phyloP scores from a whole-genome alignment of 2,329 filamentous ascomycete species.

The Botryotinia globosa region DNA sequence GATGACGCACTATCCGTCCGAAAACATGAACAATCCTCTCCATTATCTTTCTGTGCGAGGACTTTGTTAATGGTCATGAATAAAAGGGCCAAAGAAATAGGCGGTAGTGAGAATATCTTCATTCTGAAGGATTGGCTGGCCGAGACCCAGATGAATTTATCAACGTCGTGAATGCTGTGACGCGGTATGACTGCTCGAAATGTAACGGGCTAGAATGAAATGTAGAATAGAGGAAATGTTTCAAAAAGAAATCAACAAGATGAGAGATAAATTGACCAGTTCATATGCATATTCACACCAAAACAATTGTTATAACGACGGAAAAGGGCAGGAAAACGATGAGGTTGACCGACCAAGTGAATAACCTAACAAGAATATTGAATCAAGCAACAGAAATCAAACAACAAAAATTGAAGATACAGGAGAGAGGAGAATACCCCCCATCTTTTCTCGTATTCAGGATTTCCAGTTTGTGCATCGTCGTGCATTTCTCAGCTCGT shows the following conservation, averaged over 20 bases:
- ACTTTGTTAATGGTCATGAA: slow-evolving; percentile 12
- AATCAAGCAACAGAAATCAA: neutral
- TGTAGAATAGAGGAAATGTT: no score
- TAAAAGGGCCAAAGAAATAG: neutral
- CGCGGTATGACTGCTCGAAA: neutral
- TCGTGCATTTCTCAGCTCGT: neutral
- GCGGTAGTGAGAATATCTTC: neutral
- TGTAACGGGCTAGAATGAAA: neutral
- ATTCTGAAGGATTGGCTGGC: neutral
- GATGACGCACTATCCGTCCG: slow-evolving; percentile 32
- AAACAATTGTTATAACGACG: neutral
- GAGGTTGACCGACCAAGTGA: neutral
- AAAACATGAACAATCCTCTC: slow-evolving; percentile 34
- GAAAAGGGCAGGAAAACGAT: neutral
- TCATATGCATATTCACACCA: neutral
- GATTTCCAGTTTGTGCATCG: neutral
- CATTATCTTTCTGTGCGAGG: slow-evolving; percentile 32
- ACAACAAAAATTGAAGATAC: neutral
- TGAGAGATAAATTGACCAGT: neutral
- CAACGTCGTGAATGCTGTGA: neutral
- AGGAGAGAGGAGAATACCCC: neutral
- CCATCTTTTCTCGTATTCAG: neutral
- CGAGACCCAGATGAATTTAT: neutral
- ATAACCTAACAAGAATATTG: neutral
- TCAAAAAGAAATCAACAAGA: neutral